These are phyloP conservation scores for Triticum turgidum DNA, from an alignment of 176 grass and related monocot genomes.

Conservation along the genomic window DNA sequence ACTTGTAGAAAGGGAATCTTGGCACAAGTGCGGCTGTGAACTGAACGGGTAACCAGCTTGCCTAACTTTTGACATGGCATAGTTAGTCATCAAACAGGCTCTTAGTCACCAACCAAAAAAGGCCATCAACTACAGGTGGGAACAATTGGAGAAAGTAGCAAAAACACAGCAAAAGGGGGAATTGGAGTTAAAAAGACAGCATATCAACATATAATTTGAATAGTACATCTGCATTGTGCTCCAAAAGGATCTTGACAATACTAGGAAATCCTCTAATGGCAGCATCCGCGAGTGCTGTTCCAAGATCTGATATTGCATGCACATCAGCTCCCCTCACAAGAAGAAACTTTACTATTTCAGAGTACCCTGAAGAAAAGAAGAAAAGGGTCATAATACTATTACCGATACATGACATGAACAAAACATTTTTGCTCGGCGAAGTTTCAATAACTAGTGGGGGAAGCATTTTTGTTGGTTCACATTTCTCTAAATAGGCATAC, in stretches of 20 bases:
- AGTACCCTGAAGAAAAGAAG: constrained; percentile 19
- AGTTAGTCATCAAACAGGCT: no score
- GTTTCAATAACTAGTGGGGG: neutral
- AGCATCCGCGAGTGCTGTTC: constrained; percentile 37
- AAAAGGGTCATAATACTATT: neutral
- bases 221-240: neutral
- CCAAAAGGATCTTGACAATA: constrained; percentile 31
- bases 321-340: constrained; percentile 35
- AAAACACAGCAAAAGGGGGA: neutral
- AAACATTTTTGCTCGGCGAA: neutral
- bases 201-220: neutral
- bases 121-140: neutral
- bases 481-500: neutral
- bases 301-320: neutral
- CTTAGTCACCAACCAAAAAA: neutral
- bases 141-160: neutral
- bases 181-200: neutral
- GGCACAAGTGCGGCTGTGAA: neutral
- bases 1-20: neutral
- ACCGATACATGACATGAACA: neutral
- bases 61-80: neutral
- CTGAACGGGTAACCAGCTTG: neutral
- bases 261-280: constrained; percentile 13
- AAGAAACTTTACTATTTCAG: constrained; percentile 33
- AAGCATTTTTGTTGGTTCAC: neutral